Evolutionary conservation across 148 eudicot genomes (phyloP), one percentile per base, ranked within the genome.

Genomic region (Persicaria tinctoria): DNA sequence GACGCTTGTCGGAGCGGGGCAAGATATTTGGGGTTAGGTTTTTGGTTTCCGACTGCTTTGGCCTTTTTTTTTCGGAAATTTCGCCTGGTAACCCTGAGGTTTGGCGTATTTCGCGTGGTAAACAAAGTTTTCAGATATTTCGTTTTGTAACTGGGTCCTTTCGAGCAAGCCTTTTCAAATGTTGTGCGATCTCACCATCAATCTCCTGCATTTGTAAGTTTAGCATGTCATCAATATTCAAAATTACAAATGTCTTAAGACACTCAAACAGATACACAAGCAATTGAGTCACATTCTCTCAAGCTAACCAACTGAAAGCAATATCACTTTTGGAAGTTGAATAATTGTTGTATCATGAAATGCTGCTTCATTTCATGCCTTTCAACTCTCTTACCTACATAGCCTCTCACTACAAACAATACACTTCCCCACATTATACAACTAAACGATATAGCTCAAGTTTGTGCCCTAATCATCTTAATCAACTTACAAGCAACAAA

Each of bases 101-200:
- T n/a, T n/a, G n/a, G n/a, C n/a, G n/a, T n/a, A n/a, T n/a, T n/a
- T n/a, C n/a, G n/a, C n/a, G n/a, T n/a, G n/a, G n/a, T n/a, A n/a
- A n/a, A n/a, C n/a, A n/a, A n/a, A n/a, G n/a, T n/a, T n/a, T n/a
- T n/a, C n/a, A n/a, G n/a, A n/a, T n/a, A n/a, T n/a, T n/a, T n/a
- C n/a, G n/a, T n/a, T 95, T 95, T 13, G 98, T 95, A 8, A 88
- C 86, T 18, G 96, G 93, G 68, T 95, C 98, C 83, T 89, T 92
- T 72, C 98, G 83, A 13, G 93, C 86, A 80, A 95, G 96, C 86
- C 98, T 84, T 85, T 87, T 95, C 85, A 95, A 75, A 82, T 87
- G 89, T 75, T 86, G 97, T 64, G 91, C 87, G 76, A 95, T 70
- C 79, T 95, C 98, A 84, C 92, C 82, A 75, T 95, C 98, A 75